A percentile compares a stretch with the other conserved stretches of the same genome.
phyloP scores from a whole-genome alignment of 768 basidiomycete species.

The Crucibulum laeve region DNA sequence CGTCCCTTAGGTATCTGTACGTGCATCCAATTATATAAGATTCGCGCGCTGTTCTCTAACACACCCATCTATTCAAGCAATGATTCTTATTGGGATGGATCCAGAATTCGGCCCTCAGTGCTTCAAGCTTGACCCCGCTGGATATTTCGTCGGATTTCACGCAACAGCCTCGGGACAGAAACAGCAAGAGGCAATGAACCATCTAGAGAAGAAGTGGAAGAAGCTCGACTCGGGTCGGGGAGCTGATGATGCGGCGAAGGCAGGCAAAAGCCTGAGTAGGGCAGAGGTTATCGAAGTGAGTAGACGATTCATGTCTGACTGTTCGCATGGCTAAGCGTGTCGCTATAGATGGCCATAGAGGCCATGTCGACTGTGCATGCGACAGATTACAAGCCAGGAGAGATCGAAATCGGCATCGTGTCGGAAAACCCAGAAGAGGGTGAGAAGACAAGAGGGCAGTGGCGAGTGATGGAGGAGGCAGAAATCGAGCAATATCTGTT shows the following conservation, averaged over 20 bases:
- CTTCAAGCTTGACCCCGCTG: constrained; percentile 98
- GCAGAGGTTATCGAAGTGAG: constrained; percentile 88
- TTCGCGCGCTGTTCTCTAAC: neutral
- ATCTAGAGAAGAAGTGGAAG: constrained; percentile 99
- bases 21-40: constrained; percentile 17
- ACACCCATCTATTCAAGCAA: constrained; percentile 51
- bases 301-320: neutral
- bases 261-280: constrained; percentile 68
- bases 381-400: constrained; percentile 92
- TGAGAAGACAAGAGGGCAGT: constrained; percentile 64
- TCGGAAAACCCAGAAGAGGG: constrained; percentile 73
- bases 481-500: constrained; percentile 79
- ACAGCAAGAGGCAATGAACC: constrained; percentile 98
- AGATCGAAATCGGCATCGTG: constrained; percentile 95
- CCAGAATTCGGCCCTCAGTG: constrained; percentile 90
- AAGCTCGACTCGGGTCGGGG: constrained; percentile 77
- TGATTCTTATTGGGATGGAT: constrained; percentile 94
- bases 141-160: constrained; percentile 98
- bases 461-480: constrained; percentile 73
- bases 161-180: constrained; percentile 96
- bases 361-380: constrained; percentile 91
- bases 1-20: constrained; percentile 91
- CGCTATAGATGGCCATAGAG: constrained; percentile 82
- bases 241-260: constrained; percentile 72
- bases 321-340: neutral